Base-by-base conservation (phyloP, 345 rosid genomes). In the Camelina laxa region DNA sequence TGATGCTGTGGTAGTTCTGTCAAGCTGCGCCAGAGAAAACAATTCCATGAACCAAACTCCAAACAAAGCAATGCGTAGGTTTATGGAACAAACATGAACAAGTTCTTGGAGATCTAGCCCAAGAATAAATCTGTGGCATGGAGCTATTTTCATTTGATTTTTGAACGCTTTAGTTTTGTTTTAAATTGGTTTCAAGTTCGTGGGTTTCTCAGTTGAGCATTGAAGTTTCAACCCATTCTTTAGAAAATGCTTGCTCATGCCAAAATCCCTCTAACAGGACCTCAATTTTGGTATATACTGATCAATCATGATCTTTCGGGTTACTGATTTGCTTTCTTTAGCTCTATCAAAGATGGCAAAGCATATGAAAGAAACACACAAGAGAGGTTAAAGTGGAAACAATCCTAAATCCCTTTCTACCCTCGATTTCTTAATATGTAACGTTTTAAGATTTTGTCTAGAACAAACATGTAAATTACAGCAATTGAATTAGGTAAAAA, bases 141-240 rank as follows among this genome's bases (percentile, higher is more conserved):
- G 31, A 51, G 60, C 27, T 9, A 55, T 3, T 15, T 60, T 70
- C 65, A 61, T 15, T 16, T 76, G 74, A 68, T 30, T 75, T 67
- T 67, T 49, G 38, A 38, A 67, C 19, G 16, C 10, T 75, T 68
- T 67, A 41, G 12, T 13, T 5, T 39, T 35, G 48, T 27, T 20
- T 64, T 1, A 55, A 48, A n/a, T 31, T 65, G 11, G 59, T 63
- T 36, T 55, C 59, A 47, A 63, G 66, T 70, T 69, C 47, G 70
- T 69, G 71, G 65, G 60, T 61, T 75, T 60, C 73, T 45, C 7
- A 45, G 13, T 54, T 69, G 60, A n/a, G 75, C 67, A 70, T 64
- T 36, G 66, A 63, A 56, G 60, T 63, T 56, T 17, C 65, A 62
- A 76, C 70, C 64, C 75, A 69, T 75, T 50, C 49, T 11, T 62